Base-by-base conservation (phyloP, 345 rosid genomes). In the Eucalyptus dawsonii region DNA sequence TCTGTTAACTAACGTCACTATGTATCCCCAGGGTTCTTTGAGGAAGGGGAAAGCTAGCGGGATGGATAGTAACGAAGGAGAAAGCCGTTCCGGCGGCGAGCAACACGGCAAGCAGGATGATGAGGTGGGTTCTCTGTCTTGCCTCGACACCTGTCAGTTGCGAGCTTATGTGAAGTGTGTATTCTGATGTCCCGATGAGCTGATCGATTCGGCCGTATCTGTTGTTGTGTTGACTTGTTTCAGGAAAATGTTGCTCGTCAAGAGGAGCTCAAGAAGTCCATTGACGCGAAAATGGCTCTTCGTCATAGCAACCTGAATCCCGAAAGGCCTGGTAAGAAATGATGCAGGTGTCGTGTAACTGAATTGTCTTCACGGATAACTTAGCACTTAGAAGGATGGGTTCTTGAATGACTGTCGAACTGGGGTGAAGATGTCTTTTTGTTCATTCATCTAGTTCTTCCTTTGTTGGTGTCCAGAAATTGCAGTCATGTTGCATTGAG, bases 281-380 rank as follows among this genome's bases (percentile, higher is more conserved):
- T 95, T 29, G 99, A 97, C 91, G 95, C 96, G 27, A 98, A 97
- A 92, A 58, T 94, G 93, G 91, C 95, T 90, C 99, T 98, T 93
- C 99, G 99, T 89, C 99, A 94, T 65, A 95, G 91, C 90, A 98
- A 98, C 85, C 93, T 98, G 94, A 96, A 95, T 92, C 99, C 99
- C 50, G 97, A 96, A 91, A 93, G 99, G 87, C 99, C 99, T 90
- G 99, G 99, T 98, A 89, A 42, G 96, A 93, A 81, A 88, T 50
- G 29, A 50, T 49, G 80, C 21, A 24, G 50, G 44, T 69, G 62
- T 56, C 81, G 31, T 16, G 50, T 45, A 69, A 72, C 60, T 56
- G 14, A 72, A 40, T 72, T 37, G 12, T 21, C 45, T 37, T 72
- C 45, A 11, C 8, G 25, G 25, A 72, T 37, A 72, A 72, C 83